Evolutionary conservation across 352 stramenopile genomes (phyloP), one percentile per base, ranked within the genome.

Genomic region (Phytophthora hybrid): DNA sequence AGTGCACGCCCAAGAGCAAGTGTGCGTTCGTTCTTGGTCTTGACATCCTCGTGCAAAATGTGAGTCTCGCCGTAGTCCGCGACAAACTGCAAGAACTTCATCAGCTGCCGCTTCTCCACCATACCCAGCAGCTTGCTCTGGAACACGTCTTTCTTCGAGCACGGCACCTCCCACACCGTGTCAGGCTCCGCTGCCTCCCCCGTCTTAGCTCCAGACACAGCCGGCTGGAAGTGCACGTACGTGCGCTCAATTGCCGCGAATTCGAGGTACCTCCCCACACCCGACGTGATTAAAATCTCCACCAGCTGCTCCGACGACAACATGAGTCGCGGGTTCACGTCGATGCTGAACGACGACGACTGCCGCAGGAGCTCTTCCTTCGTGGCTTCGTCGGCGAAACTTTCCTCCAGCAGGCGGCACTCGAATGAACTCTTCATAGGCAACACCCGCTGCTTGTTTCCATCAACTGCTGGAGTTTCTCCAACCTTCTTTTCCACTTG

Each of bases 61-160:
- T 89, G 76, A 23, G 82, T 91, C 73, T 93, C 86, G 5, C 87
- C 85, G 52, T 94, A 94, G 74, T 98, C 92, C 2, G 91, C 91
- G 26, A 92, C 88, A 56, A 95, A 97, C 76, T 97, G 92, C 29
- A 97, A 53, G 55, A 98, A 98, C 68, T 96, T 95, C 92, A 98
- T 98, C 62, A 98, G 71, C 69, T 91, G 82, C 2, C 92, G 87
- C 64, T 98, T 98, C 70, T 98, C 92, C 16, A 92, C 78, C 81
- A 95, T 90, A 8, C 75, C 74, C n/a, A 97, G 69, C 37, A 97
- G 62, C 57, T 92, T 93, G 63, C 89, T 95, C 47, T 91, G 87
- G 69, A 98, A 97, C 19, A 98, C 91, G 47, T 96, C 92, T 44
- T 91, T 92, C 78, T 98, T 98, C 5, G 88, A 96, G 77, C 91